Evolutionary conservation across 78 protist genomes (phyloP).

Genomic region (Anaeramoeba flamelloides): DNA sequence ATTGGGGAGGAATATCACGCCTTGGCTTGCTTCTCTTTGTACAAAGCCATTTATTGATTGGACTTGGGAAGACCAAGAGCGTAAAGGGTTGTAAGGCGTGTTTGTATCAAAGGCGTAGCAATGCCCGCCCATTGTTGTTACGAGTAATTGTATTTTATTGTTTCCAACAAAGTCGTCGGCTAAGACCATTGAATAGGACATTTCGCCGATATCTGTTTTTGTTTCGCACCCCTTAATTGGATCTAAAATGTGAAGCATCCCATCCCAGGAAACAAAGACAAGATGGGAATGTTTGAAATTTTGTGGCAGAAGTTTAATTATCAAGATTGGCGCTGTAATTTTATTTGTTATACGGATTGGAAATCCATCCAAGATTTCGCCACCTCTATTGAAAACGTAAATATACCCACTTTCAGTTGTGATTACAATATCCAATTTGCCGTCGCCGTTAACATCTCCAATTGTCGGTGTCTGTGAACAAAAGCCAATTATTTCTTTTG

Average conservation of each 20-base stretch:
- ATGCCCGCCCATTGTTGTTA: constrained; percentile 40
- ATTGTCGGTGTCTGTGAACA: constrained; percentile 31
- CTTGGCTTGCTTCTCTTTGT: background rate
- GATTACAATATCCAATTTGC: constrained; percentile 53
- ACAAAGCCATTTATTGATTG: background rate
- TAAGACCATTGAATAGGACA: constrained; percentile 28
- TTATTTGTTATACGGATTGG: constrained; percentile 31
- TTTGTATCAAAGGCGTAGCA: constrained; percentile 26
- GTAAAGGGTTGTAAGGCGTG: constrained; percentile 8
- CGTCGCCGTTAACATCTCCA: constrained; percentile 71
- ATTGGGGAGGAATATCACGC: background rate
- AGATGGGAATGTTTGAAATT: constrained; percentile 3
- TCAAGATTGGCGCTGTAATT: constrained; percentile 25
- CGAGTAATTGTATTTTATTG: constrained; percentile 53
- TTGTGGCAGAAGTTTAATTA: constrained; percentile 13
- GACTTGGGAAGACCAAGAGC: background rate
- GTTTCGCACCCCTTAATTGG: constrained; percentile 21
- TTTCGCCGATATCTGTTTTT: constrained; percentile 41
- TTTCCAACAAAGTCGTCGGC: constrained; percentile 51
- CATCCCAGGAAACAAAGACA: constrained; percentile 27
- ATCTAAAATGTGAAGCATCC: constrained; percentile 25
- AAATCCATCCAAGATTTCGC: constrained; percentile 26
- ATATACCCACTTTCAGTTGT: constrained; percentile 38
- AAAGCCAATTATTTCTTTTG: constrained; percentile 7
- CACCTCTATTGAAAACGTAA: constrained; percentile 51